A percentile compares a stretch with the other conserved stretches of the same genome.
These are phyloP conservation scores for Achlya hypogyna DNA, from an alignment of 352 stramenopile species.

Conservation along the genomic window DNA sequence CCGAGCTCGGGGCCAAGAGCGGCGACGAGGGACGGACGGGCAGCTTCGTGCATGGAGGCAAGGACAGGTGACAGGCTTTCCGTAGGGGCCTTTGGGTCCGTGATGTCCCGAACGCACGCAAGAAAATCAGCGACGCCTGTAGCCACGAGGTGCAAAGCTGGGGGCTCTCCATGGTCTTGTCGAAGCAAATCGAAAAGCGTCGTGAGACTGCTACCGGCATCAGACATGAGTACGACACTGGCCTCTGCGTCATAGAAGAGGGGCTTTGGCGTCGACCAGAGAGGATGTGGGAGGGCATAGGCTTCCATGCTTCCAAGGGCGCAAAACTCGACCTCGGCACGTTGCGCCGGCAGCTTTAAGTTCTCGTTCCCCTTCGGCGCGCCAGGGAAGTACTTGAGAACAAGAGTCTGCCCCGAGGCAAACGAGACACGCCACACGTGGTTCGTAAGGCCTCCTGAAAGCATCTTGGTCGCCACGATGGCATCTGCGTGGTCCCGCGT, in stretches of 20 bases:
- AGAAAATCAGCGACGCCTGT: background rate
- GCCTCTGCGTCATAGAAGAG: background rate
- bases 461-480: background rate
- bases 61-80: background rate
- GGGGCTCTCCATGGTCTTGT: background rate
- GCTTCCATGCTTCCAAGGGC: background rate
- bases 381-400: slow-evolving; percentile 4
- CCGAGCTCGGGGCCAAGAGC: background rate
- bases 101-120: background rate
- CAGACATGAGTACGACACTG: background rate
- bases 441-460: slow-evolving; percentile 5
- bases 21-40: background rate
- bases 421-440: slow-evolving; percentile 8
- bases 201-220: background rate
- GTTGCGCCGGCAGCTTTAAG: background rate
- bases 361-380: background rate
- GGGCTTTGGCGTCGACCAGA: background rate
- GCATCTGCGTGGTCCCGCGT: background rate
- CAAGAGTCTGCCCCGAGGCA: background rate
- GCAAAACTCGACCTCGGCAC: background rate
- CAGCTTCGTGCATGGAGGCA: background rate
- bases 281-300: background rate
- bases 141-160: background rate
- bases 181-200: background rate
- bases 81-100: background rate